Evolutionary conservation across 2,329 filamentous ascomycete genomes (phyloP), one percentile per base, ranked within the genome.

Genomic region (Aplosporella prunicola): DNA sequence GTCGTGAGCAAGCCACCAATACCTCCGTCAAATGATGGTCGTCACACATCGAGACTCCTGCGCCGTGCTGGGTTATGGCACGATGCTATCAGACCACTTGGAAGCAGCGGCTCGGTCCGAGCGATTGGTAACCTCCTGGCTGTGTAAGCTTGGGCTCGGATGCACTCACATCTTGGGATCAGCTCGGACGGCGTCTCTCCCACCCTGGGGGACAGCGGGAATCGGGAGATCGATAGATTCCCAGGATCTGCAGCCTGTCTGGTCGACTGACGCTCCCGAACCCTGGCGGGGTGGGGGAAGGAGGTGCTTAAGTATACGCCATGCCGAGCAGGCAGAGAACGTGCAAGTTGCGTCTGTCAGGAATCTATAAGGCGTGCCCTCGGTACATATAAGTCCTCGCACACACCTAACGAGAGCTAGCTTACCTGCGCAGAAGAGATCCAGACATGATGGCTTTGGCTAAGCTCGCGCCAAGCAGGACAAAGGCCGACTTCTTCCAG

Each of bases 401-500:
- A n/a, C n/a, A n/a, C n/a, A n/a, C n/a, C n/a, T n/a, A n/a, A n/a
- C n/a, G 24, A 11, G 24, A 26, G 24, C 24, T 13, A 26, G 11
- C 26, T 28, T 15, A 2, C 17, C 31, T 23, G 24, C 36, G 11
- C 23, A 11, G 24, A 25, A 10, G 30, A 39, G 25, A 39, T 20
- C 10, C 30, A 14, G 6, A 18, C 25, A 33, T 22, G 15, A 40
- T 40, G 38, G 32, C 38, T 35, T 23, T 40, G 20, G 32, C 32
- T 11, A 35, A 31, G 27, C 38, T 40, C 26, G 38, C 38, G 23
- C 38, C 38, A 9, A 40, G 38, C 38, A 35, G 32, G 20, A 40
- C 38, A 22, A 41, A 67, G 51, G 50, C 53, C 13, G 56, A 56
- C 20, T 58, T 69, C 35, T 64, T 67, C 42, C 47, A 56, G 35